Evolutionary conservation across 2,329 filamentous ascomycete species (phyloP).

Genomic region (Aureobasidium sp.): DNA sequence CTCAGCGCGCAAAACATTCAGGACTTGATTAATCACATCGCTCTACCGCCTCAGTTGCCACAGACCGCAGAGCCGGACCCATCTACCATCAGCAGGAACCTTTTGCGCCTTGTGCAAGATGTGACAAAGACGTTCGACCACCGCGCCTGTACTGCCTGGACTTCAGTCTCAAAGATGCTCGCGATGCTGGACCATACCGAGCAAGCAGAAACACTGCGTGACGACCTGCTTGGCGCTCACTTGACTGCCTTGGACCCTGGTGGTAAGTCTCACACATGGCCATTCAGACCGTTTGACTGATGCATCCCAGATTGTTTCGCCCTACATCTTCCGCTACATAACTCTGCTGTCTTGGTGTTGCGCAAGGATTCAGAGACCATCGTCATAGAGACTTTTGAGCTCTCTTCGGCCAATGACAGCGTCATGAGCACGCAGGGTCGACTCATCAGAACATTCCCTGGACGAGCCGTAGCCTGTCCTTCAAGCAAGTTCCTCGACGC

Average conservation of each 20-base stretch:
- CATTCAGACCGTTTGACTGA: neutral
- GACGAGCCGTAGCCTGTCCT: constrained; percentile 44
- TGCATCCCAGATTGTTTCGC: neutral
- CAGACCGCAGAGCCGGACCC: neutral
- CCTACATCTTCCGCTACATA: constrained; percentile 7
- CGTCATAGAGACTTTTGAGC: constrained; percentile 56
- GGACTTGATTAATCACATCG: constrained; percentile 10
- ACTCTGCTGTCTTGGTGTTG: constrained; percentile 2
- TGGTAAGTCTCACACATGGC: neutral
- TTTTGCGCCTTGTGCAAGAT: neutral
- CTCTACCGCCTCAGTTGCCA: constrained; percentile 14
- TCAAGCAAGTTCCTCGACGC: constrained; percentile 31
- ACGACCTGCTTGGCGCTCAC: neutral
- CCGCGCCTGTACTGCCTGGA: neutral
- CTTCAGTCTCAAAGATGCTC: neutral
- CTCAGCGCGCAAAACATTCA: constrained; percentile 2
- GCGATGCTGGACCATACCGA: neutral
- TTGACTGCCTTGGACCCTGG: neutral
- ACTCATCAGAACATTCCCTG: constrained; percentile 56
- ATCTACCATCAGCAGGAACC: neutral
- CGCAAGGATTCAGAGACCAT: constrained; percentile 22
- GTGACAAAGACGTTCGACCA: neutral
- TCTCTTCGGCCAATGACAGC: constrained; percentile 46
- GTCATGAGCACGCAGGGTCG: constrained; percentile 48
- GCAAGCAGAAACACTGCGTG: neutral